phyloP scores from a whole-genome alignment of 805 yeast genomes.

The Suhomyces sp. region DNA sequence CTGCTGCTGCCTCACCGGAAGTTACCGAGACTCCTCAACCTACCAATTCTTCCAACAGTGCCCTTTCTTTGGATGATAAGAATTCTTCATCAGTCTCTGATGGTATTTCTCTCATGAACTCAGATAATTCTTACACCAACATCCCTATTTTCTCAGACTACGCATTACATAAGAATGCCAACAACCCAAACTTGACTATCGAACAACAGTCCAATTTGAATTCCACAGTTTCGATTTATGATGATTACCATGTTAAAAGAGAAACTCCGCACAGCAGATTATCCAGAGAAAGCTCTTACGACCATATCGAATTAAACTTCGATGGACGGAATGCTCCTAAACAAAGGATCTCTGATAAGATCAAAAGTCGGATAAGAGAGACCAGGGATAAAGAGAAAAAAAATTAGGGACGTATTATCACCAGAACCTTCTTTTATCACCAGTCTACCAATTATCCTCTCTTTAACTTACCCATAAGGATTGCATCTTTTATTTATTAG shows the following conservation, averaged over 20 bases:
- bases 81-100: slow-evolving; percentile 49
- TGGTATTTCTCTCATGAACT: slow-evolving; percentile 61
- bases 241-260: slow-evolving; percentile 26
- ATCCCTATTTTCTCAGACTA: slow-evolving; percentile 63
- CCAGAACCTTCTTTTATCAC: not conserved
- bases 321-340: slow-evolving; percentile 9
- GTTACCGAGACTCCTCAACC: slow-evolving; percentile 10
- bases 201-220: slow-evolving; percentile 26
- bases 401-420: too few species aligned
- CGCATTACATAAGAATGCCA: slow-evolving; percentile 33
- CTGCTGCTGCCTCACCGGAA: slow-evolving; percentile 1
- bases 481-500: not conserved
- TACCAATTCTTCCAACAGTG: slow-evolving; percentile 17
- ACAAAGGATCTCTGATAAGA: slow-evolving; percentile 30
- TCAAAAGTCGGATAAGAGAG: slow-evolving; percentile 36
- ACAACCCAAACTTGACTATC: slow-evolving; percentile 19
- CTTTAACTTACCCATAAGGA: not conserved
- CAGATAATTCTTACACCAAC: slow-evolving; percentile 60
- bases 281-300: slow-evolving; percentile 21
- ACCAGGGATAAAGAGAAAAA: slow-evolving; percentile 23
- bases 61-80: slow-evolving; percentile 17
- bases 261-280: slow-evolving; percentile 9
- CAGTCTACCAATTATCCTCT: not conserved
- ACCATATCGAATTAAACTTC: slow-evolving; percentile 37
- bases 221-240: slow-evolving; percentile 32